Percentiles rank a stretch among this genome's conserved stretches.
Evolutionary conservation across 73 alveolate species (phyloP).

Genomic region (Urostyla sp.): DNA sequence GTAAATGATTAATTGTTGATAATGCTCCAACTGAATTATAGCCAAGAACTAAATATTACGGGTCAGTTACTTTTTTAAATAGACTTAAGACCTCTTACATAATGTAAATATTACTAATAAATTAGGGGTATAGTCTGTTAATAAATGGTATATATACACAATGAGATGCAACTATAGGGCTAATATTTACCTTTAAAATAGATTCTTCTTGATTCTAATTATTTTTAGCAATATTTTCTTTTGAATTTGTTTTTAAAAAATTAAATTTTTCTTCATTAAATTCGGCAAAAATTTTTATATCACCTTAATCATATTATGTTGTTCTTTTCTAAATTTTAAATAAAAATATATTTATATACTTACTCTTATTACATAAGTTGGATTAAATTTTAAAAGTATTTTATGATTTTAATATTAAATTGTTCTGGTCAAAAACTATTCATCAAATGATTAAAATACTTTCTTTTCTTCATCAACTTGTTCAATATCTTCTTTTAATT

Average conservation of each 20-base stretch:
- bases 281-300: not conserved
- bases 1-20: constrained; percentile 47
- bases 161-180: constrained; percentile 6
- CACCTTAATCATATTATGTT: not conserved
- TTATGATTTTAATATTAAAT: not conserved
- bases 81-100: not conserved
- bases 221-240: not conserved
- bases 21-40: constrained; percentile 31
- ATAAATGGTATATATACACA: not conserved
- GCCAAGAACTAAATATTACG: constrained; percentile 4
- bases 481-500: not conserved
- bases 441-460: not conserved
- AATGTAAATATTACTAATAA: not conserved
- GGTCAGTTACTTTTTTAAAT: not conserved
- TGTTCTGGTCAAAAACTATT: not conserved
- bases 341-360: not conserved
- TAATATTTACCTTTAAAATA: constrained; percentile 15
- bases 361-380: constrained; percentile 12
- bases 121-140: not conserved
- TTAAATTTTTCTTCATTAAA: constrained; percentile 1
- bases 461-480: not conserved
- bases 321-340: constrained; percentile 21
- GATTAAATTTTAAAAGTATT: not conserved
- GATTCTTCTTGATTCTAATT: not conserved
- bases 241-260: not conserved